These are phyloP conservation scores for Saturnispora serradocipensis DNA, from an alignment of 805 yeast species.

Conservation along the genomic window DNA sequence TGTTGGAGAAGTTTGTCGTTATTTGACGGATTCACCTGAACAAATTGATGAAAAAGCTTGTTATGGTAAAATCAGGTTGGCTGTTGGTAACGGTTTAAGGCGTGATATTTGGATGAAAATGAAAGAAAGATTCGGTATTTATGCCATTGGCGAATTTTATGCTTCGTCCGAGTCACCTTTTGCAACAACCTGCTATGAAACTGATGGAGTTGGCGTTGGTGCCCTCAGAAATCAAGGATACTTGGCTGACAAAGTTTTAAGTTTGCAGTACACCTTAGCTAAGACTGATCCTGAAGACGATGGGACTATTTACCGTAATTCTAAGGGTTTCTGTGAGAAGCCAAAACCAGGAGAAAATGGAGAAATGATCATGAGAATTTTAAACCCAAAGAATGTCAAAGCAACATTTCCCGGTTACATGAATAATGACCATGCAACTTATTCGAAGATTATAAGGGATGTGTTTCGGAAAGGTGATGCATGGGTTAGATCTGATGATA, in stretches of 20 bases:
- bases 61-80: constrained; percentile 42
- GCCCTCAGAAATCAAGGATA: constrained; percentile 77
- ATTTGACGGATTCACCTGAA: constrained; percentile 43
- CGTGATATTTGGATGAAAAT: constrained; percentile 81
- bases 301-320: constrained; percentile 58
- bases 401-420: constrained; percentile 82
- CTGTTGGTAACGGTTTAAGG: constrained; percentile 87
- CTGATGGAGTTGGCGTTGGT: constrained; percentile 55
- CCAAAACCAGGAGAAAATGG: constrained; percentile 67
- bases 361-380: constrained; percentile 72
- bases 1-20: constrained; percentile 92
- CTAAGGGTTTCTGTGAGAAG: constrained; percentile 50
- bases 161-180: constrained; percentile 91
- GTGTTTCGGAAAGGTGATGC: constrained; percentile 85
- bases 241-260: constrained; percentile 53
- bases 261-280: constrained; percentile 48
- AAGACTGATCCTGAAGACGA: constrained; percentile 78
- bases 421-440: constrained; percentile 71
- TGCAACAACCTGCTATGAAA: constrained; percentile 75
- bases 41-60: constrained; percentile 19
- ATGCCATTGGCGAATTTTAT: constrained; percentile 80
- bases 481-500: constrained; percentile 83
- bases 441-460: constrained; percentile 61
- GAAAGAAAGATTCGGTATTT: constrained; percentile 65
- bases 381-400: constrained; percentile 52